Base-by-base conservation (phyloP, 2,329 filamentous ascomycete genomes). In the Shiraia sp. region DNA sequence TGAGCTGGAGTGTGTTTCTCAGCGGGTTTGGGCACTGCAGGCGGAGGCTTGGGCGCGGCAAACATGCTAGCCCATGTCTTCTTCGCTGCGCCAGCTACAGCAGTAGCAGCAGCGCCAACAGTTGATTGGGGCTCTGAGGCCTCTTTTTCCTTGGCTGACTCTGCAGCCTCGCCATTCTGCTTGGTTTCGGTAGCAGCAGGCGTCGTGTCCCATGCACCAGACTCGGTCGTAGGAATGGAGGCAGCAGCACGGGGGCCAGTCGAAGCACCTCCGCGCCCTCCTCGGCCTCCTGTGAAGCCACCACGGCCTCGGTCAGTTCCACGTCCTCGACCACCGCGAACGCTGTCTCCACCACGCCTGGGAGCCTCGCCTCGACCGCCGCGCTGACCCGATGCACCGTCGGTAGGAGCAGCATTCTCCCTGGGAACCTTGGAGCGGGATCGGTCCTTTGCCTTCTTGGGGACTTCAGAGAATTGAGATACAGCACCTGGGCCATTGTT, bases 391-490 rank as follows among this genome's bases (percentile, higher is more conserved):
- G 59, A 47, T 4, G 48, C 46, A 53, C 81, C 78, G 55, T 78
- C 77, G 46, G 79, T 71, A 43, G 79, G 74, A 50, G 77, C 71
- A 40, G 72, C 57, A 41, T 79, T 70, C 40, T 88, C 82, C 71
- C 87, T 87, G 24, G 48, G 39, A 49, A 78, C 76, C 79, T 91
- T 92, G 56, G 85, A 79, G 71, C 85, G 83, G 60, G 83, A 74
- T 55, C 81, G 77, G 59, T 87, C 82, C 77, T 90, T 91, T 76
- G 86, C 86, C 63, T 82, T 80, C 57, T 86, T 86, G 13, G 57
- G 57, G 56, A 93, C 88, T 70, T 92, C 87, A 59, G 85, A 85
- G 82, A 90, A 93, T 75, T 90, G 87, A 53, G 88, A 85, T 62
- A 91, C 86, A 54, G 82, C 81, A 63, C 88, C 88, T 90, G 63